These are phyloP conservation scores for Diaporthe capsici DNA, from an alignment of 2,329 filamentous ascomycete genomes.

Conservation along the genomic window DNA sequence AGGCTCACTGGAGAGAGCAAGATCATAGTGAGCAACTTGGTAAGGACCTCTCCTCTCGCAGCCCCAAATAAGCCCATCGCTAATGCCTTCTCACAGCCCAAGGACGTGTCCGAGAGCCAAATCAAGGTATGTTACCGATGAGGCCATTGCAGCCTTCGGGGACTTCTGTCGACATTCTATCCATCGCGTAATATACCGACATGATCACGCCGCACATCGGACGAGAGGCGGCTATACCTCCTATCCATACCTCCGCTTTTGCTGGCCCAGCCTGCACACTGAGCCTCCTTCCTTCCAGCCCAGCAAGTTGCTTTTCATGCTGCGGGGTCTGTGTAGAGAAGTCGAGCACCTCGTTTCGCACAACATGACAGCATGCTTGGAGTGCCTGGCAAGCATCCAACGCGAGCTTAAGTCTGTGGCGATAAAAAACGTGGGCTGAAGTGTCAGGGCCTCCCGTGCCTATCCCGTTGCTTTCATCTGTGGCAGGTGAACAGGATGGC, in stretches of 20 bases:
- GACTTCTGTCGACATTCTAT: conserved; percentile 78
- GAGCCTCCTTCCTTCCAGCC: conserved; percentile 59
- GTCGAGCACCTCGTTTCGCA: conserved; percentile 72
- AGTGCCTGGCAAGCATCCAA: conserved; percentile 68
- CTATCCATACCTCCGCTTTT: conserved; percentile 38
- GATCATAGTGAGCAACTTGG: conserved; percentile 98
- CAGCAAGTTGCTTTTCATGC: conserved; percentile 29
- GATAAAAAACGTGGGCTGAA: conserved; percentile 44
- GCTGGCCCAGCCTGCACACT: conserved; percentile 44
- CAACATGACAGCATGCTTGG: conserved; percentile 57
- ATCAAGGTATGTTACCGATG: conserved; percentile 99
- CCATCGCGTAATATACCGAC: conserved; percentile 50
- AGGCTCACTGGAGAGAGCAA: conserved; percentile 83
- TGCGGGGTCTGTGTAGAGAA: conserved; percentile 52
- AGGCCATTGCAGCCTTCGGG: conserved; percentile 75
- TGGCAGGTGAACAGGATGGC: conserved; percentile 49
- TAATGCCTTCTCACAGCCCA: conserved; percentile 77
- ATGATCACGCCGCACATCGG: conserved; percentile 44
- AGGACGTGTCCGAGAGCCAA: conserved; percentile 95
- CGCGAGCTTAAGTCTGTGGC: conserved; percentile 45
- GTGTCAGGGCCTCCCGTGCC: conserved; percentile 41
- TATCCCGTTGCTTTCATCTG: conserved; percentile 42
- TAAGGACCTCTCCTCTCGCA: conserved; percentile 64
- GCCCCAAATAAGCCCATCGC: conserved; percentile 45
- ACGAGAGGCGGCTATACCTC: conserved; percentile 42